Percentiles rank a stretch among this genome's conserved stretches.
Evolutionary conservation across 352 stramenopile species (phyloP).

Genomic region (Aphanomyces cochlioides): DNA sequence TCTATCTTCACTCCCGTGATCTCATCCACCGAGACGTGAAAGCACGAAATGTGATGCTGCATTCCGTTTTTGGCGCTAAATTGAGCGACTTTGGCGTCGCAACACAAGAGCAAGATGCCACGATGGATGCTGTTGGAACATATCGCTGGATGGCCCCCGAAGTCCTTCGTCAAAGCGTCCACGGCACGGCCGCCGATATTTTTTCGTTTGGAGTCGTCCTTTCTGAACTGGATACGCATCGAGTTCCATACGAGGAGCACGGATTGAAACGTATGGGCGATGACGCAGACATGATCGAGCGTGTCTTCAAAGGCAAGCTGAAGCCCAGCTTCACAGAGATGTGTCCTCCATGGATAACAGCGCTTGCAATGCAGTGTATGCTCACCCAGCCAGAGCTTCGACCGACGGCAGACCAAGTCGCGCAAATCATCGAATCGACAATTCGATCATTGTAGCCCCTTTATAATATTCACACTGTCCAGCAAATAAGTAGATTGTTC

Average conservation of each 20-base stretch:
- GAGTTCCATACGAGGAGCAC: slow-evolving; percentile 76
- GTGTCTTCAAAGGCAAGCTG: too few relatives aligned
- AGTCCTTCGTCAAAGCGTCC: slow-evolving; percentile 78
- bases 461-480: too few relatives aligned
- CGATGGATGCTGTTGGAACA: slow-evolving; percentile 75
- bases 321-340: slow-evolving; percentile 37
- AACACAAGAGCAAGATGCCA: slow-evolving; percentile 70
- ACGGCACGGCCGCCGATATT: slow-evolving; percentile 81
- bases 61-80: slow-evolving; percentile 59
- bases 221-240: slow-evolving; percentile 69
- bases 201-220: slow-evolving; percentile 81
- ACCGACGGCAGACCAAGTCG: slow-evolving; percentile 50
- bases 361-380: slow-evolving; percentile 58
- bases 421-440: neutral
- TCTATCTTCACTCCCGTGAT: slow-evolving; percentile 65
- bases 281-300: too few relatives aligned
- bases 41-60: slow-evolving; percentile 73
- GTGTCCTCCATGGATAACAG: slow-evolving; percentile 50
- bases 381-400: slow-evolving; percentile 58
- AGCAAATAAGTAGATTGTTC: too few relatives aligned
- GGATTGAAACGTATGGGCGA: slow-evolving; percentile 37
- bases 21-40: slow-evolving; percentile 82
- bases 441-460: too few relatives aligned
- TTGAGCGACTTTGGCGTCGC: slow-evolving; percentile 70
- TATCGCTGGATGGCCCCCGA: slow-evolving; percentile 83